Base-by-base conservation (phyloP, 2,329 filamentous ascomycete species). In the Atkinsonella texensis region DNA sequence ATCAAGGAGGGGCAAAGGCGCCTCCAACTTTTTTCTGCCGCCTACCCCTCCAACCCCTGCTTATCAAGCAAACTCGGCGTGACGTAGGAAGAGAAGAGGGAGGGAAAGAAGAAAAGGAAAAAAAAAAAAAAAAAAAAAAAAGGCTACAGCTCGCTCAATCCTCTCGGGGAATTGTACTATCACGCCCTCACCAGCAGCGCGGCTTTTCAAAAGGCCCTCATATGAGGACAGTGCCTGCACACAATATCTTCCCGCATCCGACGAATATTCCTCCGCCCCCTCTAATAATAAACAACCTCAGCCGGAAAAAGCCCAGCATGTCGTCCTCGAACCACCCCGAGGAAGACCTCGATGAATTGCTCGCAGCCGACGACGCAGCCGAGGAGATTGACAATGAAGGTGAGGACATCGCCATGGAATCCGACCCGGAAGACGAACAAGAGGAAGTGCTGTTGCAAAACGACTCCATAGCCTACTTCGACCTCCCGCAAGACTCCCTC, bases 391-490 rank as follows among this genome's bases (percentile, higher is more conserved):
- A 83, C 54, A 79, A 83, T 57, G 83, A 81, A 35, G 83, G 81
- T 54, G 83, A 79, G 48, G 87, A 95, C 65, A 76, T 87, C 50
- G 80, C 80, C 43, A 95, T 95, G 88, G 88, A 91, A 62, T 86
- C 82, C 4, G 80, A 79, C 54, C 40, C 32, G 41, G 81, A 83
- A 50, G 84, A 87, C 74, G 77, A 83, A 51, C 81, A 83, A 50
- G 84, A 87, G 74, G 77, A 83, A 59, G 81, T 96, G 42, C 71
- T 80, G 42, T 76, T 97, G 7, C 81, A 93, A 56, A 98, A 97
- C 74, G 91, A 98, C 75, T 94, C 89, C 58, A 76, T 84, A 58
- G 91, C 89, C 54, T 91, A 95, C 74, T 96, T 97, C 64, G 93
- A 97, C 73, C 69, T 72, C 38, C 89, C 96, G 73, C 85, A 83